phyloP scores from a whole-genome alignment of 2,329 filamentous ascomycete genomes.

The Fusarium beomiforme region DNA sequence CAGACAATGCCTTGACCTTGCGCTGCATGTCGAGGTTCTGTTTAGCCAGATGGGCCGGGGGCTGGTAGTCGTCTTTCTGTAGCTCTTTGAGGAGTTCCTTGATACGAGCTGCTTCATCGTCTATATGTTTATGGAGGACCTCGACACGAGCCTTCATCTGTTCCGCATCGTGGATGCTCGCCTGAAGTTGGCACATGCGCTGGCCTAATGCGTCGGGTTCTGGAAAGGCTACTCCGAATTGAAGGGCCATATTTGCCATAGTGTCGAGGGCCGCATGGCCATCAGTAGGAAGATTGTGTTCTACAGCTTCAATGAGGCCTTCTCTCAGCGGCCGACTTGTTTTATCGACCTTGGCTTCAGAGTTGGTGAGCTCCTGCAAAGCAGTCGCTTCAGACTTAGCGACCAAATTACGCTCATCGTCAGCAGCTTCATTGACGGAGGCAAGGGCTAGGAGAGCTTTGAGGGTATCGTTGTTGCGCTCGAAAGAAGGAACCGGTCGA shows the following conservation, averaged over 20 bases:
- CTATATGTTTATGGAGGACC: slow-evolving; percentile 65
- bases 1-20: slow-evolving; percentile 71
- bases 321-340: slow-evolving; percentile 42
- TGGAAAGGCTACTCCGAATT: slow-evolving; percentile 60
- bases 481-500: slow-evolving; percentile 75
- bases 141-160: slow-evolving; percentile 65
- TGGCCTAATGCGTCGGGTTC: slow-evolving; percentile 61
- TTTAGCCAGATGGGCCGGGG: slow-evolving; percentile 67
- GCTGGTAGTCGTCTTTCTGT: slow-evolving; percentile 59
- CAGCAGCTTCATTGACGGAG: slow-evolving; percentile 78
- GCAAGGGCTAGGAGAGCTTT: slow-evolving; percentile 78
- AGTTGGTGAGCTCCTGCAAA: slow-evolving; percentile 59
- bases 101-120: slow-evolving; percentile 58
- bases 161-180: slow-evolving; percentile 62
- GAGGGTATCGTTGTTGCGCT: slow-evolving; percentile 87
- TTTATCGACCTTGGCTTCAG: slow-evolving; percentile 40
- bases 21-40: slow-evolving; percentile 80
- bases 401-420: slow-evolving; percentile 72
- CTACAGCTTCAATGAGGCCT: slow-evolving; percentile 62
- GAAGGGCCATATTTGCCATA: slow-evolving; percentile 62
- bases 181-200: slow-evolving; percentile 65
- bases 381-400: slow-evolving; percentile 68
- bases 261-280: slow-evolving; percentile 66
- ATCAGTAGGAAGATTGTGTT: slow-evolving; percentile 64
- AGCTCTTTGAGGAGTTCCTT: slow-evolving; percentile 55